A percentile compares a stretch with the other conserved stretches of the same genome.
Conservation (phyloP, 1,139 yeast genomes). For the Pichia sp. region DNA sequence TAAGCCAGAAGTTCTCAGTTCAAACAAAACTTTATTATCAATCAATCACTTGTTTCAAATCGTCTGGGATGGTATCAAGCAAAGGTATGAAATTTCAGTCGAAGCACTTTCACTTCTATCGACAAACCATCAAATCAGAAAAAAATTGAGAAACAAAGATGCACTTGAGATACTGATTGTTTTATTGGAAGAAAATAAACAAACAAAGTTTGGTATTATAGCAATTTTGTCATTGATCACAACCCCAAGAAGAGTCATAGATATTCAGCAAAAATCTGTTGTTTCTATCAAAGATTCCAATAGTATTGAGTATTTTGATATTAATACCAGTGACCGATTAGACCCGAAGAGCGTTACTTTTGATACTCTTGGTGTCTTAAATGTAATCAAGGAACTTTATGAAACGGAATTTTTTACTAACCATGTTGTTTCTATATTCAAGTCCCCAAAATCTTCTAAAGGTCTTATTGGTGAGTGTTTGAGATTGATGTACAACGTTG, state of each 20-base stretch:
- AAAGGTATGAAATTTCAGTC: constrained; percentile 11
- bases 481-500: constrained; percentile 20
- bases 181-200: constrained; percentile 4
- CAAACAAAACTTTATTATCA: constrained; percentile 20
- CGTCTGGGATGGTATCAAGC: constrained; percentile 20
- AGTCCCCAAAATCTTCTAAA: constrained; percentile 10
- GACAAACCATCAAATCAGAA: constrained; percentile 32
- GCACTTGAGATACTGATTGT: constrained; percentile 22
- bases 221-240: constrained; percentile 35
- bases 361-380: constrained; percentile 15
- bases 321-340: constrained; percentile 22
- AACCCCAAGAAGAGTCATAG: constrained; percentile 25
- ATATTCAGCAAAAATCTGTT: constrained; percentile 26
- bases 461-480: constrained; percentile 11
- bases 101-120: constrained; percentile 46
- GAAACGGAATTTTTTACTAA: constrained; percentile 5
- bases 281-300: constrained; percentile 34
- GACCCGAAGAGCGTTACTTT: constrained; percentile 28
- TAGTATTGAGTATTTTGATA: constrained; percentile 22
- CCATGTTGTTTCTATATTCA: constrained; percentile 3
- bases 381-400: constrained; percentile 8
- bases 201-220: constrained; percentile 33
- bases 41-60: constrained; percentile 25
- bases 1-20: constrained; percentile 26
- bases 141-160: constrained; percentile 32